These are phyloP conservation scores for Diaporthe capsici DNA, from an alignment of 2,329 filamentous ascomycete species.

Conservation along the genomic window DNA sequence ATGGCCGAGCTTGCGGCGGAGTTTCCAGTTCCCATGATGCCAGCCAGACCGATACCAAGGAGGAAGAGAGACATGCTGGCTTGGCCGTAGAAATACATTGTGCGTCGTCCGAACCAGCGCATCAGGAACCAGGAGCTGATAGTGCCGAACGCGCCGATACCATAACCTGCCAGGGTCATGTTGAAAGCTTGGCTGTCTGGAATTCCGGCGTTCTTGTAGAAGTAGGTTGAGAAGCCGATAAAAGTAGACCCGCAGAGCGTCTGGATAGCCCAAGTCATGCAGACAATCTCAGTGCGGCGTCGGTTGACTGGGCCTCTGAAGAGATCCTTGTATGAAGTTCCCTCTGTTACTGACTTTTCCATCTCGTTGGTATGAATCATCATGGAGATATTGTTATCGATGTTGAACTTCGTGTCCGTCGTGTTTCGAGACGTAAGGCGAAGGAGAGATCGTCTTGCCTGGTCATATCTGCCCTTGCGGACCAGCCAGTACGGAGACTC, in stretches of 20 bases:
- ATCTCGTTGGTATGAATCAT: constrained; percentile 68
- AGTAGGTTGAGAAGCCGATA: constrained; percentile 65
- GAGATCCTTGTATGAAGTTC: constrained; percentile 63
- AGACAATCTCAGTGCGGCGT: constrained; percentile 67
- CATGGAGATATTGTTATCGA: constrained; percentile 65
- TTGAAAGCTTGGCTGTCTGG: constrained; percentile 59
- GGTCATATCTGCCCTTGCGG: constrained; percentile 54
- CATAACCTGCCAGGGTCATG: constrained; percentile 63
- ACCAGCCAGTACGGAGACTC: constrained; percentile 62
- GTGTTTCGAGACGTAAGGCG: constrained; percentile 47
- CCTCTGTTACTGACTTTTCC: constrained; percentile 59
- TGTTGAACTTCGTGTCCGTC: constrained; percentile 53
- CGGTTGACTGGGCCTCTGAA: constrained; percentile 64
- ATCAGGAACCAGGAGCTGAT: constrained; percentile 66
- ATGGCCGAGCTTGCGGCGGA: constrained; percentile 56
- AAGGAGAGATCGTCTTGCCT: constrained; percentile 52
- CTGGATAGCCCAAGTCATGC: constrained; percentile 64
- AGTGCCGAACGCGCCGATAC: constrained; percentile 65
- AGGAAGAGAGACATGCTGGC: constrained; percentile 57
- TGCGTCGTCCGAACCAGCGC: constrained; percentile 63
- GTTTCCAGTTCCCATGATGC: constrained; percentile 9
- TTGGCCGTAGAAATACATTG: constrained; percentile 61
- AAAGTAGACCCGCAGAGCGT: constrained; percentile 63
- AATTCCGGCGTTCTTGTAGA: constrained; percentile 62
- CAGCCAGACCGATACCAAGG: constrained; percentile 21